Evolutionary conservation across 441 rosid species (phyloP), one percentile per base, ranked within the genome.

Genomic region (Adansonia madagascariensis): DNA sequence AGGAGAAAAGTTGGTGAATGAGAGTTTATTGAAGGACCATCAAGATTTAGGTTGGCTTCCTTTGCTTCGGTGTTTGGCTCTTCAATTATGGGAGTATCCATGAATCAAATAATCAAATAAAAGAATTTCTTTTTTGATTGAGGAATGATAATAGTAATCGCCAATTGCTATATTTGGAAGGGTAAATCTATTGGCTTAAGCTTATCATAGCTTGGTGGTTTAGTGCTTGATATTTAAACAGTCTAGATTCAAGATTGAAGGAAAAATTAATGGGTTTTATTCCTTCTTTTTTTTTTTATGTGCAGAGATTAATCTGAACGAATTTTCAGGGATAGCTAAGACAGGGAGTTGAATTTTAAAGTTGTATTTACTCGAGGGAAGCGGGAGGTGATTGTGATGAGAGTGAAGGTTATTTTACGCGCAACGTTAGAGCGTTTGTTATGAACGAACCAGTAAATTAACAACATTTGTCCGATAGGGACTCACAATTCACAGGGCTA

Each of bases 1-100:
- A 69, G 15, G 35, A 77, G 73, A 77, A 79, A 81, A 69, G 70
- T 27, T 0, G 79, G 70, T 44, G 79, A 67, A 17, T 69, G n/a
- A 3, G 70, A 64, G 35, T 69, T 77, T 11, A 47, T 73, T 0
- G 59, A n/a, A 39, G 59, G 27, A 62, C 35, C 62, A 69, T 57
- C 74, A 57, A 66, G 65, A 35, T 41, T 15, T 44, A 55, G 73
- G 53, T 31, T 8, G 15, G 55, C 18, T 12, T 18, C 75, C 5
- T 4, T 71, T 64, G 57, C 17, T 62, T 61, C 55, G 11, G 59
- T 24, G 60, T 53, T 74, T 43, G 68, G 39, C 15, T 62, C 44
- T 17, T 39, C 17, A 63, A 76, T 57, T 8, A 56, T 44, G 47
- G 50, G 41, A 3, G 31, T 10, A 14, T 74, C 80, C 84, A 79